Evolutionary conservation across 1,139 yeast genomes (phyloP), one percentile per base, ranked within the genome.

Genomic region (Candida sanyaensis): DNA sequence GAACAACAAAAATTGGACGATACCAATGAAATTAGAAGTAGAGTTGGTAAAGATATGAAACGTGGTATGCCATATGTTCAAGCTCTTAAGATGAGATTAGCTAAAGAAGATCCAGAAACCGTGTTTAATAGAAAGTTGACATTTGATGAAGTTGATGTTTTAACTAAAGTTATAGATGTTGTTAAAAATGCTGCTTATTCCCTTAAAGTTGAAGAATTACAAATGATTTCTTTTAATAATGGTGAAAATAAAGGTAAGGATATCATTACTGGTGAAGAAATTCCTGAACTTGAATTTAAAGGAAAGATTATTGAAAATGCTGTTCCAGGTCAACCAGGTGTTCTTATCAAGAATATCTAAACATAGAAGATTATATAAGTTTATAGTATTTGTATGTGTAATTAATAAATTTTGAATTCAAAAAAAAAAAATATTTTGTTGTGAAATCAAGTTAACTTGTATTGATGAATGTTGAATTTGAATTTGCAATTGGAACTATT

Each of bases 51-150:
- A 65, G 93, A 87, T 60, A 83, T 92, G 86, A 91, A 91, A 79
- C 85, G 96, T 59, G 98, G 96, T 53, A 93, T 95, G 99, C 98
- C 98, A 51, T 93, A 92, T 68, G 92, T 93, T 55, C 85, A 93
- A 54, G 75, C 83, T 56, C 75, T 93, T 67, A 90, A 93, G 69
- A 88, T 85, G 64, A 84, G 96, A 71, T 78, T 93, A 58, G 65
- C 75, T 13, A 73, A 73, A 45, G 93, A 87, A 63, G 72, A 84
- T 32, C 84, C 96, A 13, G 81, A 80, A 48, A 78, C 81, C 46
- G 97, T 95, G 30, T 90, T 93, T 75, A 84, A 89, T 76, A 82
- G 98, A 70, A 86, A 90, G 69, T 81, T 93, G 57, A 77, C 84
- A 26, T 95, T 89, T 66, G 78, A 86, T 64, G 99, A 95, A 73